phyloP scores from a whole-genome alignment of 768 basidiomycete species.

The Lactifluus pinguis region DNA sequence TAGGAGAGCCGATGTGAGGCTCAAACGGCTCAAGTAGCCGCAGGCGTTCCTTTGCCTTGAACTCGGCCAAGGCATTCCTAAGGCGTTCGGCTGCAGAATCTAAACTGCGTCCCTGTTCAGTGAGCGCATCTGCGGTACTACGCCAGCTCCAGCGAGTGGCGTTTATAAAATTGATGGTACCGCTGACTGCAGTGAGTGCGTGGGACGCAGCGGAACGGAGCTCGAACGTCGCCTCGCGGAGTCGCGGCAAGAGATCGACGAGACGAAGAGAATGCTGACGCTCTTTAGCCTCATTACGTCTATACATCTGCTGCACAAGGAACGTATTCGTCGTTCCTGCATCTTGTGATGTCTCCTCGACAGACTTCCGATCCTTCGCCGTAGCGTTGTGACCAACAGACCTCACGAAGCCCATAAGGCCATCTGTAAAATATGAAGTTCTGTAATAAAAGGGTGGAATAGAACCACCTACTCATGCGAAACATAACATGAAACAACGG shows the following conservation, averaged over 20 bases:
- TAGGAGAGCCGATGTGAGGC: slow-evolving; percentile 25
- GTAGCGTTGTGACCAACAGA: slow-evolving; percentile 21
- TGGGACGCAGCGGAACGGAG: slow-evolving; percentile 27
- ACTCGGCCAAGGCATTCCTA: slow-evolving; percentile 25
- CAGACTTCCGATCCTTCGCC: neutral
- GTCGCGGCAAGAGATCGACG: slow-evolving; percentile 28
- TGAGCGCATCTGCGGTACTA: slow-evolving; percentile 17
- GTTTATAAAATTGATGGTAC: slow-evolving; percentile 28
- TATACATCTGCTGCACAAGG: slow-evolving; percentile 29
- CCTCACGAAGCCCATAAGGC: slow-evolving; percentile 28
- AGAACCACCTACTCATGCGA: slow-evolving; percentile 27
- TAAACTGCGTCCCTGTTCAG: slow-evolving; percentile 20
- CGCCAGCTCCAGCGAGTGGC: slow-evolving; percentile 25
- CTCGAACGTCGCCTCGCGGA: slow-evolving; percentile 28
- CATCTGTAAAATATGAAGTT: slow-evolving; percentile 22
- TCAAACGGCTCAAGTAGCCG: slow-evolving; percentile 37
- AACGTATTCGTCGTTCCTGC: slow-evolving; percentile 27
- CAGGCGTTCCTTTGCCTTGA: slow-evolving; percentile 28
- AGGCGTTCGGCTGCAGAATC: slow-evolving; percentile 24
- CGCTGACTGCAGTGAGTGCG: slow-evolving; percentile 24
- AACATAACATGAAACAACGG: slow-evolving; percentile 30
- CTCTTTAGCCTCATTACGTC: slow-evolving; percentile 24
- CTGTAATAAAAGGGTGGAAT: neutral
- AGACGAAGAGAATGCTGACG: slow-evolving; percentile 25
- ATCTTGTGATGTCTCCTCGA: slow-evolving; percentile 9